These are phyloP conservation scores for Metarhizium guizhouense DNA, from an alignment of 2,329 filamentous ascomycete species.

Conservation along the genomic window DNA sequence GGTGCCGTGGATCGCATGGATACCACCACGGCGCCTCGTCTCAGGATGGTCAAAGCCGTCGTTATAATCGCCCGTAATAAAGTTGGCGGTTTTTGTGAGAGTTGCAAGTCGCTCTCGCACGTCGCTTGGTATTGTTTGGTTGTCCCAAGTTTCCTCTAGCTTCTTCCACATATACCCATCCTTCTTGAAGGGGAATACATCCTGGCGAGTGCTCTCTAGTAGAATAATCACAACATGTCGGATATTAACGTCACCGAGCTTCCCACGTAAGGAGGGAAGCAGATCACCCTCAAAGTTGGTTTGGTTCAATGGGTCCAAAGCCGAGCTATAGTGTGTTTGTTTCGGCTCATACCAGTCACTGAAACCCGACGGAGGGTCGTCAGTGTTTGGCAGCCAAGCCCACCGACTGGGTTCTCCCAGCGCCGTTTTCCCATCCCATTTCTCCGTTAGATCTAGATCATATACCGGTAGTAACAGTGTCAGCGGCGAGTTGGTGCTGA, in stretches of 20 bases:
- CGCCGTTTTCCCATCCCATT: constrained; percentile 13
- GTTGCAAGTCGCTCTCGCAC: constrained; percentile 18
- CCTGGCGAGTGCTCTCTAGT: constrained; percentile 33
- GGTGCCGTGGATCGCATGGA: constrained; percentile 28
- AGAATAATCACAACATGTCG: constrained; percentile 33
- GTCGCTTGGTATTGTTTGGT: constrained; percentile 20
- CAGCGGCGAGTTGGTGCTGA: constrained; percentile 18
- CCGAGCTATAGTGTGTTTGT: constrained; percentile 23
- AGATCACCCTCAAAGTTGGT: constrained; percentile 26
- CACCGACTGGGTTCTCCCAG: constrained; percentile 12
- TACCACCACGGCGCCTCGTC: constrained; percentile 24
- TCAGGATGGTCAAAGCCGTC: constrained; percentile 20
- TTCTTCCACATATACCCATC: constrained; percentile 27
- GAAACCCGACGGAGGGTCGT: constrained; percentile 12
- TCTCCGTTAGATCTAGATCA: too few species aligned
- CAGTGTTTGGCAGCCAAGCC: constrained; percentile 15
- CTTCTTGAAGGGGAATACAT: constrained; percentile 35
- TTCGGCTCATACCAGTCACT: constrained; percentile 17
- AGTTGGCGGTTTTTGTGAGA: constrained; percentile 22
- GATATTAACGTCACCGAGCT: constrained; percentile 24
- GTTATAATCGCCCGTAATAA: constrained; percentile 23
- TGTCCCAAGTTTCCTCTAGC: constrained; percentile 20
- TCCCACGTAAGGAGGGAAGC: constrained; percentile 17
- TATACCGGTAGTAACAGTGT: constrained; percentile 11
- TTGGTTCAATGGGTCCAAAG: constrained; percentile 28